Evolutionary conservation across 192 early-diverging fungal genomes (phyloP).

Genomic region (Podila minutissima): DNA sequence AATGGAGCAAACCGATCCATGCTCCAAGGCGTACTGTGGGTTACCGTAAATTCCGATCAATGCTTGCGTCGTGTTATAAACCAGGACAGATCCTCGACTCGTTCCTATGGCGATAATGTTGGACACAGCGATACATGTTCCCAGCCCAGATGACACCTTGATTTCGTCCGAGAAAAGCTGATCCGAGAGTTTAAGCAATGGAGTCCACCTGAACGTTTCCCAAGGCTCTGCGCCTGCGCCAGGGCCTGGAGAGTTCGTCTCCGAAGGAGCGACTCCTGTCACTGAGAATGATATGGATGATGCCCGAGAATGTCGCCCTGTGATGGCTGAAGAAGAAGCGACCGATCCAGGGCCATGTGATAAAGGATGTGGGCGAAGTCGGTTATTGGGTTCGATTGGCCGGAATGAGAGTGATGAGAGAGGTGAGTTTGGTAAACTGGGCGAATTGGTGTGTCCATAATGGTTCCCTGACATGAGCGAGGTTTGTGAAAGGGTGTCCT

Average conservation of each 20-base stretch:
- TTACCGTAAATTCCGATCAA: slow-evolving; percentile 49
- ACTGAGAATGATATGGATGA: slow-evolving; percentile 49
- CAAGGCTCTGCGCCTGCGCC: slow-evolving; percentile 55
- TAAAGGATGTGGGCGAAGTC: slow-evolving; percentile 41
- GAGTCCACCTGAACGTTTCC: slow-evolving; percentile 69
- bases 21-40: slow-evolving; percentile 53
- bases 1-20: slow-evolving; percentile 65
- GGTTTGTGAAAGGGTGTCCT: slow-evolving; percentile 40
- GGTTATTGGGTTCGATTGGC: slow-evolving; percentile 39
- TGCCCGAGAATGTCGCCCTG: slow-evolving; percentile 42
- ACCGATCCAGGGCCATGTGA: slow-evolving; percentile 34
- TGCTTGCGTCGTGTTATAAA: slow-evolving; percentile 63
- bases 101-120: slow-evolving; percentile 69
- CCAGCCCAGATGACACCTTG: slow-evolving; percentile 31
- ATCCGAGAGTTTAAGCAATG: slow-evolving; percentile 63
- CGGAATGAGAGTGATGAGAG: slow-evolving; percentile 46
- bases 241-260: slow-evolving; percentile 45
- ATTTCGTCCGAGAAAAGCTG: slow-evolving; percentile 61
- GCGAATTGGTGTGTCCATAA: slow-evolving; percentile 11
- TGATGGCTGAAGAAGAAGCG: slow-evolving; percentile 42
- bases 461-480: slow-evolving; percentile 35
- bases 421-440: slow-evolving; percentile 27
- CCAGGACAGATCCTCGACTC: slow-evolving; percentile 62
- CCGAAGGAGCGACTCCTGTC: slow-evolving; percentile 22
- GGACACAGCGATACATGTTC: slow-evolving; percentile 52